phyloP scores from a whole-genome alignment of 148 eudicot genomes.

The Fagopyrum tataricum region DNA sequence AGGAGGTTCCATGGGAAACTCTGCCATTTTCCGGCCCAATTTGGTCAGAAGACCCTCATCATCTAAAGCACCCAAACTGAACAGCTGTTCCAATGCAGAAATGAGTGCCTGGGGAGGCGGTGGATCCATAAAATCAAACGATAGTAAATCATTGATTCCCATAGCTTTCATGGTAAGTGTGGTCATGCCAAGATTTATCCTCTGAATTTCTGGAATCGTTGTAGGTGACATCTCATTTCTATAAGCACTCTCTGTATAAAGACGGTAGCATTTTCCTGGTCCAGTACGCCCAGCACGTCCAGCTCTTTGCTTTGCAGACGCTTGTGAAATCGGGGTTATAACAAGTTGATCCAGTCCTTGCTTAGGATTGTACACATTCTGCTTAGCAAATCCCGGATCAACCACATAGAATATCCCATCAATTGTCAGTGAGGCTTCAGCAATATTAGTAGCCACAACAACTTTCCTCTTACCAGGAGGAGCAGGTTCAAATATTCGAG shows the following conservation, averaged over 20 bases:
- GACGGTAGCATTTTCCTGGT: conserved; percentile 89
- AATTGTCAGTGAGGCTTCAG: conserved; percentile 93
- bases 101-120: conserved; percentile 94
- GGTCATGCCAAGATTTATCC: conserved; percentile 74
- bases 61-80: conserved; percentile 89
- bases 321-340: conserved; percentile 78
- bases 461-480: conserved; percentile 94
- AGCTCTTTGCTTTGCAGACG: conserved; percentile 85
- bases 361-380: conserved; percentile 80
- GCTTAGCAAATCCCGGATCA: conserved; percentile 87
- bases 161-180: conserved; percentile 78
- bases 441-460: conserved; percentile 94
- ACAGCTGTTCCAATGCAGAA: conserved; percentile 91
- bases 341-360: conserved; percentile 75
- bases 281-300: conserved; percentile 97
- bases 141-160: conserved; percentile 82
- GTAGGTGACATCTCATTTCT: conserved; percentile 92
- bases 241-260: conserved; percentile 89
- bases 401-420: conserved; percentile 90
- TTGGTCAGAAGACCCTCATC: conserved; percentile 93
- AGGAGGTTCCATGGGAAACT: conserved; percentile 89
- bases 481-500: conserved; percentile 89
- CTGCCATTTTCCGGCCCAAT: conserved; percentile 90
- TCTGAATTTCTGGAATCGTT: conserved; percentile 80
- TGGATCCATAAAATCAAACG: conserved; percentile 96